Percentiles rank a stretch among this genome's conserved stretches.
phyloP scores from a whole-genome alignment of 2,329 filamentous ascomycete species.

The Colletotrichum horii region DNA sequence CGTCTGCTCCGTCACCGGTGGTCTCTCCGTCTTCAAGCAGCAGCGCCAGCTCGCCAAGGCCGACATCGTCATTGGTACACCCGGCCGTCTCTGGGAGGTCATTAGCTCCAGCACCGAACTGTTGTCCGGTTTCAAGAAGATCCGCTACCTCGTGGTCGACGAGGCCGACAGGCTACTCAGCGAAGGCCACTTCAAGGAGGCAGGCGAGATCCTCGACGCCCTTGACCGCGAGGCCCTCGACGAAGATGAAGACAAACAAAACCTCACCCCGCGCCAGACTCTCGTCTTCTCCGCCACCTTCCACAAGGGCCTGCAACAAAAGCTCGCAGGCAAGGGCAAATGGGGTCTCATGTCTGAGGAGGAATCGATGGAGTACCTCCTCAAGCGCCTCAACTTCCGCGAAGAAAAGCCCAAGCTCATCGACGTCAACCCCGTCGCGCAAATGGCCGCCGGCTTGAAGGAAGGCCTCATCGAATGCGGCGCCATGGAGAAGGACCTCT shows the following conservation, averaged over 20 bases:
- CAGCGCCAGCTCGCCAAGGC: slow-evolving; percentile 82
- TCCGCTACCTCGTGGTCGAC: slow-evolving; percentile 87
- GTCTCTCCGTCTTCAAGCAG: slow-evolving; percentile 93
- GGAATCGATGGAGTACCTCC: slow-evolving; percentile 89
- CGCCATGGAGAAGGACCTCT: slow-evolving; percentile 96
- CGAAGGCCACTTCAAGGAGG: slow-evolving; percentile 94
- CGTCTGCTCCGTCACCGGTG: slow-evolving; percentile 90
- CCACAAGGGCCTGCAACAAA: slow-evolving; percentile 88
- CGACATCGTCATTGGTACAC: slow-evolving; percentile 92
- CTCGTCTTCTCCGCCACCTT: slow-evolving; percentile 98
- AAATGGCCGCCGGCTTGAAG: slow-evolving; percentile 85
- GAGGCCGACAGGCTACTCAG: slow-evolving; percentile 93
- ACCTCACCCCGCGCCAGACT: slow-evolving; percentile 71
- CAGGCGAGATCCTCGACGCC: slow-evolving; percentile 83
- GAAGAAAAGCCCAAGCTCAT: slow-evolving; percentile 87
- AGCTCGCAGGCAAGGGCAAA: slow-evolving; percentile 79
- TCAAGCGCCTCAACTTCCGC: slow-evolving; percentile 88
- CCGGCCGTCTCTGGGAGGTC: slow-evolving; percentile 93
- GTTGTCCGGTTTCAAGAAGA: slow-evolving; percentile 71
- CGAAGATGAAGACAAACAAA: slow-evolving; percentile 52
- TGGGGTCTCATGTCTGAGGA: slow-evolving; percentile 64
- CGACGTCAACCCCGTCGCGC: slow-evolving; percentile 86
- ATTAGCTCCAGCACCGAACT: slow-evolving; percentile 77
- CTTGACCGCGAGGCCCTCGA: slow-evolving; percentile 76
- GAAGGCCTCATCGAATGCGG: slow-evolving; percentile 93